phyloP scores from a whole-genome alignment of 805 yeast genomes.

The Cyberlindnera japonica region DNA sequence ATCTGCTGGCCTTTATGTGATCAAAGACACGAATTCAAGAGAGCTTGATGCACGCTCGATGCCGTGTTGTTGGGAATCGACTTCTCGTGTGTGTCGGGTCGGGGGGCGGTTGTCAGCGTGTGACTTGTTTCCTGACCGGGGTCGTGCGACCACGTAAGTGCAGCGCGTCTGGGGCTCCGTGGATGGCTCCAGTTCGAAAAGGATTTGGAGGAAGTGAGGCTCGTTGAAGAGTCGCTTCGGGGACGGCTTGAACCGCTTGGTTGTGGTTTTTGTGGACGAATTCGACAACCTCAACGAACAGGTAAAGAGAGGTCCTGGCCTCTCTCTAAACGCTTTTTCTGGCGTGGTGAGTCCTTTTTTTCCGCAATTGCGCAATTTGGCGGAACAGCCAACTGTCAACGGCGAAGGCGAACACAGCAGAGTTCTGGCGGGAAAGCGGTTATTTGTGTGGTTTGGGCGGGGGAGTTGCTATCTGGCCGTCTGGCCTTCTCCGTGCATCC shows the following conservation, averaged over 20 bases:
- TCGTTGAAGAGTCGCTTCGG: slow-evolving; percentile 3
- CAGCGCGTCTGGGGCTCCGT: too few relatives aligned
- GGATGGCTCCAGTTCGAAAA: background rate
- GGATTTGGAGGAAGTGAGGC: slow-evolving; percentile 1
- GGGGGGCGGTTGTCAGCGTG: too few relatives aligned
- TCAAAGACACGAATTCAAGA: too few relatives aligned
- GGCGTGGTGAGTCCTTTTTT: background rate
- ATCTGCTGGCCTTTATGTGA: too few relatives aligned
- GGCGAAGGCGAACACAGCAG: too few relatives aligned
- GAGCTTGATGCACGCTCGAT: too few relatives aligned
- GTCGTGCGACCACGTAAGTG: too few relatives aligned
- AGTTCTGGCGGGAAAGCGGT: background rate
- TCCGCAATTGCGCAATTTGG: background rate
- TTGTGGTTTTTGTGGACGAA: slow-evolving; percentile 2
- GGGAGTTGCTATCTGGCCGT: background rate
- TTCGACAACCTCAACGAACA: background rate
- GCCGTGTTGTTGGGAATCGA: too few relatives aligned
- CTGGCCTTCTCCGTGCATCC: background rate
- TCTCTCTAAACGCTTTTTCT: background rate
- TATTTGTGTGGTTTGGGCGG: background rate
- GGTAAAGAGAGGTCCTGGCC: background rate
- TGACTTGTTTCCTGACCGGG: too few relatives aligned
- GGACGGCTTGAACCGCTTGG: background rate
- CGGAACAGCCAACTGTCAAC: too few relatives aligned
- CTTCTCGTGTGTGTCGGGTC: too few relatives aligned